Percentiles rank a stretch among this genome's conserved stretches.
Conservation (phyloP, 2,329 filamentous ascomycete genomes). For the Aspergillus proliferans region DNA sequence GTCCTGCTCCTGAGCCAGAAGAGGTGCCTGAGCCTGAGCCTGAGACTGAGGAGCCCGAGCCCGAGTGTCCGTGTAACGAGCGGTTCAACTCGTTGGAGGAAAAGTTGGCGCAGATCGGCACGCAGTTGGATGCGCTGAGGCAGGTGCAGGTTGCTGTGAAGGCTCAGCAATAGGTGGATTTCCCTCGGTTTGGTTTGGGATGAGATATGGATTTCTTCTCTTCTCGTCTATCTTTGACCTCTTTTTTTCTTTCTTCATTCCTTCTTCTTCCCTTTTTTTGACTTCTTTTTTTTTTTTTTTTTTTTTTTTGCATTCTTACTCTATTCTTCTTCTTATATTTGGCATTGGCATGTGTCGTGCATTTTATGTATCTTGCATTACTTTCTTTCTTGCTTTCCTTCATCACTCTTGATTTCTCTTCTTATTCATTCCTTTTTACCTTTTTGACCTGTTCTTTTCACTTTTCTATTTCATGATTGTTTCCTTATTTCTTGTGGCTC, state of each 20-base stretch:
- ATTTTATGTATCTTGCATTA: neutral
- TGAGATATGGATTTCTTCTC: neutral
- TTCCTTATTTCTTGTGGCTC: neutral
- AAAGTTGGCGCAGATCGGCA: neutral
- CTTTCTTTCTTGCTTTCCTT: conserved; percentile 1
- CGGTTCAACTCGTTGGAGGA: neutral
- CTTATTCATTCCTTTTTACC: neutral
- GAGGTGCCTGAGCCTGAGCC: neutral
- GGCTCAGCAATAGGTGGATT: neutral
- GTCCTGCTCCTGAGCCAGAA: conserved; percentile 7
- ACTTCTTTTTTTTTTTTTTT: neutral
- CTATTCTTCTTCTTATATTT: neutral
- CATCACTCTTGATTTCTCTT: neutral
- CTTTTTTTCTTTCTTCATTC: neutral
- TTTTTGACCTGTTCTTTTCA: neutral
- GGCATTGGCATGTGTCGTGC: no score
- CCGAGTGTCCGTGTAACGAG: neutral
- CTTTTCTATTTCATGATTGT: neutral
- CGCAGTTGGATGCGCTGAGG: neutral
- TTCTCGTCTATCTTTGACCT: neutral
- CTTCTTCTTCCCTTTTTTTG: neutral
- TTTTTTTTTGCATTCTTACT: neutral
- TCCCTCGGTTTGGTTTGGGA: neutral
- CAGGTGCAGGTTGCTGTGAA: neutral
- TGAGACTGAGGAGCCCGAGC: neutral